A percentile compares a stretch with the other conserved stretches of the same genome.
Evolutionary conservation across 352 stramenopile genomes (phyloP).

Genomic region (Globisporangium nagaii): DNA sequence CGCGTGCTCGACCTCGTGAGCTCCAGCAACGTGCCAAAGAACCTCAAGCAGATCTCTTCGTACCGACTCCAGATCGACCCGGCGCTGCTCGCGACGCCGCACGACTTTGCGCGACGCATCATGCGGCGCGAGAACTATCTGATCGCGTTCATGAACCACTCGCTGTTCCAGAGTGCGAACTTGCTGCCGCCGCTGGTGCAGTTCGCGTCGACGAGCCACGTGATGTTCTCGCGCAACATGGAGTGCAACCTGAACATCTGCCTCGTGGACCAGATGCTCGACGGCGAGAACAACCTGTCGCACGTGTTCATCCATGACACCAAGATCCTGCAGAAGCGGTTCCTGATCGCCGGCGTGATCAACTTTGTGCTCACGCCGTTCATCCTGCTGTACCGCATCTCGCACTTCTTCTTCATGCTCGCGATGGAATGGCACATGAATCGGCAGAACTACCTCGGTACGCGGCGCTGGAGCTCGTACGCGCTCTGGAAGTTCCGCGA

Average conservation of each 20-base stretch:
- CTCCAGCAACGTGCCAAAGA: constrained; percentile 64
- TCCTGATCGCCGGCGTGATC: constrained; percentile 91
- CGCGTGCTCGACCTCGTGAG: constrained; percentile 71
- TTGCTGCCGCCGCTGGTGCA: constrained; percentile 68
- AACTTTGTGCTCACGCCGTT: constrained; percentile 96
- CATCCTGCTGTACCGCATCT: constrained; percentile 94
- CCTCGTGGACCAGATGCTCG: constrained; percentile 97
- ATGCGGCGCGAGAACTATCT: constrained; percentile 99
- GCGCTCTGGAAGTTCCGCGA: constrained; percentile 93
- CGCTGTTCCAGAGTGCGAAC: constrained; percentile 88
- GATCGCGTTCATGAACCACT: constrained; percentile 96
- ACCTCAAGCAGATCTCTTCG: constrained; percentile 80
- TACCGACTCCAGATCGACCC: constrained; percentile 84
- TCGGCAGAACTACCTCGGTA: constrained; percentile 91
- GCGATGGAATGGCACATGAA: constrained; percentile 94
- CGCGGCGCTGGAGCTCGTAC: constrained; percentile 90
- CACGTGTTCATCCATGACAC: constrained; percentile 91
- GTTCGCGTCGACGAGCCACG: constrained; percentile 66
- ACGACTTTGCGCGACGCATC: constrained; percentile 94
- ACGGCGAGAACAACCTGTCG: constrained; percentile 64
- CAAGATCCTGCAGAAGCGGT: constrained; percentile 88
- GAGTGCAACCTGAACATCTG: constrained; percentile 96
- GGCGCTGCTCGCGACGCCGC: constrained; percentile 59
- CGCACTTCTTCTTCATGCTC: constrained; percentile 97
- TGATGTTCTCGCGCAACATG: constrained; percentile 87